Conservation (phyloP, 148 eudicot genomes). For the Vaccinium corymbosum region DNA sequence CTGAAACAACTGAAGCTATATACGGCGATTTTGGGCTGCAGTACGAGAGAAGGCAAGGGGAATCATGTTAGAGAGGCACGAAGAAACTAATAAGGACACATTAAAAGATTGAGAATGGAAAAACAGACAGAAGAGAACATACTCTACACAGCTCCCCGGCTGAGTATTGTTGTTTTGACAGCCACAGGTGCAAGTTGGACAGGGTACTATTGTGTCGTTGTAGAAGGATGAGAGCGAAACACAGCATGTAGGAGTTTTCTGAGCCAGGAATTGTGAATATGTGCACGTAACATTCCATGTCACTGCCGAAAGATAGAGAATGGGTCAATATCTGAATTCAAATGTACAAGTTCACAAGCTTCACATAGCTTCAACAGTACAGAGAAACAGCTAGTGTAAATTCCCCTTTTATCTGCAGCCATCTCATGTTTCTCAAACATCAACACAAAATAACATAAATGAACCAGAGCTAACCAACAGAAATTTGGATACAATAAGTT, state of each 20-base stretch:
- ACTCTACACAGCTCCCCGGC: constrained; percentile 56
- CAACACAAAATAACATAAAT: background rate
- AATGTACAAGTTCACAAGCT: background rate
- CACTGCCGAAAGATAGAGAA: constrained; percentile 37
- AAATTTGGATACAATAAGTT: background rate
- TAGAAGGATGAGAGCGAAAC: constrained; percentile 63
- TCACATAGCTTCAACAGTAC: background rate
- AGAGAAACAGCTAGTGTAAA: background rate
- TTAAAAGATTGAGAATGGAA: background rate
- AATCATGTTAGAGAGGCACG: constrained; percentile 14
- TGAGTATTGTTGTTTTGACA: constrained; percentile 47
- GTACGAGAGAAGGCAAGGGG: constrained; percentile 2
- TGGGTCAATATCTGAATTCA: constrained; percentile 4
- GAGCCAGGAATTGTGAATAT: constrained; percentile 57
- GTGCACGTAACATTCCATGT: constrained; percentile 73
- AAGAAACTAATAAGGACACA: background rate
- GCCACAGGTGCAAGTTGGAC: constrained; percentile 64
- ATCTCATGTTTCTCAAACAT: background rate
- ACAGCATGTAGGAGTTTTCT: constrained; percentile 56
- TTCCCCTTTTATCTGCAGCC: background rate
- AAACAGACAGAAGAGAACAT: constrained; percentile 23
- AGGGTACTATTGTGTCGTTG: constrained; percentile 58
- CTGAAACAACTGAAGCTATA: constrained; percentile 39
- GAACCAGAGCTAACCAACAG: background rate
- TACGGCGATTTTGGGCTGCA: constrained; percentile 42